Evolutionary conservation across 2,329 filamentous ascomycete species (phyloP), one percentile per base, ranked within the genome.

Genomic region (Colletotrichum sp.): DNA sequence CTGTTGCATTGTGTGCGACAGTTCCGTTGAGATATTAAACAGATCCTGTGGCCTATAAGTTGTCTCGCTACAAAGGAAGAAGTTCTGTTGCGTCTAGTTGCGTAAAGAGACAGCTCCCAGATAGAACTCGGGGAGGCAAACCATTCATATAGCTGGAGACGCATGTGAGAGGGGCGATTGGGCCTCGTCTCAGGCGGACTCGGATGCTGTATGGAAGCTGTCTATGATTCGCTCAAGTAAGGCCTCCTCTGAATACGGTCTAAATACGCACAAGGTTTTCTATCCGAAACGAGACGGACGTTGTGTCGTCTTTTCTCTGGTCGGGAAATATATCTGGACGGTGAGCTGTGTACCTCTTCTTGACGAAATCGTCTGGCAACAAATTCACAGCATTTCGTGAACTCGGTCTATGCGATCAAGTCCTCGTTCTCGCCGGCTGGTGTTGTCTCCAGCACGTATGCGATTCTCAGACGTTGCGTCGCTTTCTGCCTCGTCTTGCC

Each of bases 1-100:
- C 15, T 39, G 16, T 5, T 9, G 4, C 4, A 5, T 39, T 9
- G 7, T n/a, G n/a, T n/a, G 9, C 39, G 18, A 7, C 3, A 12
- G 39, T 10, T 2, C 1, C 18, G 39, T n/a, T 6, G 0, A 12
- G 39, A 12, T 7, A 0, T 48, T n/a, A 1, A 1, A 10, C 2
- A n/a, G 9, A 12, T n/a, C 18, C 39, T 48, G 39, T 48, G 18
- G 18, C 5, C 39, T 10, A 43, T 1, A 12, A 10, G 39, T 48
- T 48, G 39, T 48, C 39, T 48, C 39, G 9, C 39, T 39, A 39
- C 36, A 39, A 39, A 2, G 36, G 15, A 39, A 39, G 4, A 15
- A 1, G 5, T 8, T 39, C 36, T 9, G 8, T 39, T 39, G 36
- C 36, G 36, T 1, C 36, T 16, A 1, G 8, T 18, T n/a, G 39